A percentile compares a stretch with the other conserved stretches of the same genome.
Conservation (phyloP, 1,139 yeast genomes). For the Magnusiomyces paraingens region DNA sequence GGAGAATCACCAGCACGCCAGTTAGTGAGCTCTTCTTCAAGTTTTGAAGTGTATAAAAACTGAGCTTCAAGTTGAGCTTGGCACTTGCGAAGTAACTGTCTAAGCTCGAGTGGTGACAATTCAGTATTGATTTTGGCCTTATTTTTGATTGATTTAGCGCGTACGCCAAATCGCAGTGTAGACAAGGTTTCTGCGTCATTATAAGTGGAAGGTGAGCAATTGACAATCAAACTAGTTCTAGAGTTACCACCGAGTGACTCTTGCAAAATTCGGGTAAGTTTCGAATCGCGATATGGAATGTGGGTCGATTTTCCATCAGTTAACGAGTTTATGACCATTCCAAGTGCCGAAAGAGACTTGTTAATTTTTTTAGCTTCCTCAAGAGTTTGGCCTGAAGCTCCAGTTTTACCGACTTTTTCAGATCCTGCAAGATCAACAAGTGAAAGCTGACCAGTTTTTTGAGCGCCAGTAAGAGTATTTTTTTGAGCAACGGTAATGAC, state of each 20-base stretch:
- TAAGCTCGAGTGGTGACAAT: constrained; percentile 50
- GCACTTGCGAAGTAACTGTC: constrained; percentile 44
- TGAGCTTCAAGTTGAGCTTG: constrained; percentile 45
- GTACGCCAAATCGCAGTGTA: constrained; percentile 70
- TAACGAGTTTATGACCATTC: constrained; percentile 73
- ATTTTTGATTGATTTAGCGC: constrained; percentile 70
- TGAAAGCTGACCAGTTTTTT: constrained; percentile 62
- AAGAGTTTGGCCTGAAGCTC: constrained; percentile 66
- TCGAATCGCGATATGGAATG: constrained; percentile 78
- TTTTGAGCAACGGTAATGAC: constrained; percentile 60
- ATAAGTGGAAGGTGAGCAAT: constrained; percentile 61
- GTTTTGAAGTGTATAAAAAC: constrained; percentile 39
- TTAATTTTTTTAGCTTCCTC: constrained; percentile 86
- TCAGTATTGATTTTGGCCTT: constrained; percentile 65
- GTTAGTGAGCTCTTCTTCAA: constrained; percentile 46
- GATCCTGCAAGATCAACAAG: constrained; percentile 87
- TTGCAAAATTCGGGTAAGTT: constrained; percentile 73
- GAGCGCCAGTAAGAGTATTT: constrained; percentile 47
- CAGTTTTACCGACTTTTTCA: constrained; percentile 78
- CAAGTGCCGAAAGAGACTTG: constrained; percentile 68
- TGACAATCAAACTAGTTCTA: constrained; percentile 69
- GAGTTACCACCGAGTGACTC: constrained; percentile 87
- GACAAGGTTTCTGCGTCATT: constrained; percentile 69
- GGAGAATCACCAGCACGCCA: constrained; percentile 45
- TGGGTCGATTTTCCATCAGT: constrained; percentile 64